Base-by-base conservation (phyloP, 2,329 filamentous ascomycete species). In the Diaporthe nobilis region DNA sequence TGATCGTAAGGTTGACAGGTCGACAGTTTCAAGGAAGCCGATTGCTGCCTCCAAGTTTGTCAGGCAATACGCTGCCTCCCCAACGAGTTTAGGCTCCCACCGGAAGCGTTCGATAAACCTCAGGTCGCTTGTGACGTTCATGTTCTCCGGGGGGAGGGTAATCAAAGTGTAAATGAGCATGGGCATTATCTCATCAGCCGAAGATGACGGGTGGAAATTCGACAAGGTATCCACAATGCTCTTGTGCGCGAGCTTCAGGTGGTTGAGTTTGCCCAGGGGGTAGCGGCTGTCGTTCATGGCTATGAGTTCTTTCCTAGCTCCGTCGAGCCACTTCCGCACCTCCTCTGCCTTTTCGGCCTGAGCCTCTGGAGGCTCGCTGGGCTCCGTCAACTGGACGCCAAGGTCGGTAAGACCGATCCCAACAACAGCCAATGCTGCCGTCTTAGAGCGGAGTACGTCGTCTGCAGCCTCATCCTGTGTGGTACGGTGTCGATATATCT, bases 91-190 rank as follows among this genome's bases (percentile, higher is more conserved):
- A 78, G 88, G 92, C 71, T 94, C 91, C 82, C 95, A 94, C 74
- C 97, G 92, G 82, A 99, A 99, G 77, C 94, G 89, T 82, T 98
- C 96, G 79, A 98, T 95, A 82, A 98, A 99, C 79, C 94, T 92
- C n/a, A 97, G 88, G 82, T 99, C 97, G 86, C 96, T 98, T 81
- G 98, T 95, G 73, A 96, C 93, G 83, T 96, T 94, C 65, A 98
- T 92, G 47, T 93, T 91, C 83, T 97, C 94, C 0, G 96, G 94
- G 0, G 95, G 93, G 60, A 96, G 93, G 3, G 95, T 98, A 82
- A 99, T 97, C 76, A 99, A 90, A 0, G 95, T 95, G 85, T 98
- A 99, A 77, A 99, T 99, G 77, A 99, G 89, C 84, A 98, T 98
- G 0, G 97, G 97, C 83, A 99, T 92, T 73, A 99, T 97, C 85